A percentile compares a stretch with the other conserved stretches of the same genome.
phyloP scores from a whole-genome alignment of 805 yeast species.

The Barnettozyma botsteinii region DNA sequence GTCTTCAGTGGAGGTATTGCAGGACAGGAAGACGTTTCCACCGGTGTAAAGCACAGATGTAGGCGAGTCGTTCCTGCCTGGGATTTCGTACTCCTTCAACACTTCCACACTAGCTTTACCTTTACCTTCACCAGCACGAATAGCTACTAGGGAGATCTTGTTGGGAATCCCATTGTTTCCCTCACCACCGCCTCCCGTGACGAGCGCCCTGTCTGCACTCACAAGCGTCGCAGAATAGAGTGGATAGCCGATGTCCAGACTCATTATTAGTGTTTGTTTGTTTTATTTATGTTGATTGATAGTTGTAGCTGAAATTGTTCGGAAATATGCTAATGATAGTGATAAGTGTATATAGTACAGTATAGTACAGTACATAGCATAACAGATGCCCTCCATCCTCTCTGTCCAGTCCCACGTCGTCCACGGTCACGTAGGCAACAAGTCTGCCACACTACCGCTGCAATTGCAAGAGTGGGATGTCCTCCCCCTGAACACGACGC shows the following conservation, averaged over 20 bases:
- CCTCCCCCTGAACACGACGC: constrained; percentile 82
- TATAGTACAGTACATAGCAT: no score
- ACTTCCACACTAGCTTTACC: constrained; percentile 39
- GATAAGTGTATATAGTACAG: no score
- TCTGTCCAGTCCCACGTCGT: constrained; percentile 86
- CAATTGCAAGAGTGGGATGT: constrained; percentile 91
- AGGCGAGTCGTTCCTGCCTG: constrained; percentile 78
- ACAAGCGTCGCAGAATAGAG: constrained; percentile 73
- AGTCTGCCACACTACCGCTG: constrained; percentile 85
- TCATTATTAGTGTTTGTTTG: neutral
- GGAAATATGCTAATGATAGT: neutral
- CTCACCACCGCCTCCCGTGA: constrained; percentile 95
- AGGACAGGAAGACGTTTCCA: constrained; percentile 56
- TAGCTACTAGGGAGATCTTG: constrained; percentile 60
- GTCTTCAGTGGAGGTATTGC: constrained; percentile 60
- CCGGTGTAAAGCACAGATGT: constrained; percentile 62
- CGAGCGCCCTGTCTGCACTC: constrained; percentile 52
- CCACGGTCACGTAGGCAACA: constrained; percentile 94
- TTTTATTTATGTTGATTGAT: neutral
- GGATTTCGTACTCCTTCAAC: constrained; percentile 55
- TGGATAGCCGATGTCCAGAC: constrained; percentile 44
- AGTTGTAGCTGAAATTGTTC: neutral
- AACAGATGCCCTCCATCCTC: constrained; percentile 27
- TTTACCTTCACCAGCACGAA: constrained; percentile 38
- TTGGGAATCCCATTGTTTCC: constrained; percentile 87